Percentiles rank a stretch among this genome's conserved stretches.
Conservation (phyloP, 2,329 filamentous ascomycete genomes). For the Xylariomycetidae sp. region DNA sequence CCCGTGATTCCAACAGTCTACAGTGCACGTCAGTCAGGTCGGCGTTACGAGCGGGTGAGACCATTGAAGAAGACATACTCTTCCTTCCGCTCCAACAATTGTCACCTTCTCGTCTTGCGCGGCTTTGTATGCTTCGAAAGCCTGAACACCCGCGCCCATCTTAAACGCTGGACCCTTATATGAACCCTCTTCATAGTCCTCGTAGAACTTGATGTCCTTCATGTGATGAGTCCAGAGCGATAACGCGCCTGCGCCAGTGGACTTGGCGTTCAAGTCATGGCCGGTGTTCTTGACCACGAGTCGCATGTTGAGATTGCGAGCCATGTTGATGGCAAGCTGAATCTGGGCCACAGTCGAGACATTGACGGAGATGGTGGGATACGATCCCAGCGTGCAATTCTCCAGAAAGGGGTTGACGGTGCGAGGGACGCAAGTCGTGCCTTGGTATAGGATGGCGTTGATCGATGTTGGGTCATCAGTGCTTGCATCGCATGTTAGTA, state of each 20-base stretch:
- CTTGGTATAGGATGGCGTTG: slow-evolving; percentile 21
- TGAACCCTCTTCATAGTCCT: slow-evolving; percentile 17
- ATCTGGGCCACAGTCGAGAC: slow-evolving; percentile 21
- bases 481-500: slow-evolving; percentile 8
- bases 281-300: slow-evolving; percentile 24
- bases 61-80: slow-evolving; percentile 7
- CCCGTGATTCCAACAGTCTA: slow-evolving; percentile 45
- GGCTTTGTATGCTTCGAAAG: slow-evolving; percentile 21
- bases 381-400: slow-evolving; percentile 21
- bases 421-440: slow-evolving; percentile 20
- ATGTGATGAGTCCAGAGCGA: slow-evolving; percentile 25
- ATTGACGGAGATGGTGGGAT: slow-evolving; percentile 22
- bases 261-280: slow-evolving; percentile 23
- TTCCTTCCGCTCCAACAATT: slow-evolving; percentile 19
- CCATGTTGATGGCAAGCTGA: slow-evolving; percentile 22
- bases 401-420: slow-evolving; percentile 18
- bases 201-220: slow-evolving; percentile 21
- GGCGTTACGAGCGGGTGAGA: no score
- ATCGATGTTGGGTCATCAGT: slow-evolving; percentile 25
- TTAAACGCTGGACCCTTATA: slow-evolving; percentile 24
- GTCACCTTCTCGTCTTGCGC: slow-evolving; percentile 17
- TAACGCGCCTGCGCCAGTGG: slow-evolving; percentile 20
- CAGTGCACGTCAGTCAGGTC: no score
- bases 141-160: slow-evolving; percentile 22
- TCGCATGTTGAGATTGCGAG: slow-evolving; percentile 20